These are phyloP conservation scores for Diplosphaera chodatii DNA, from an alignment of 139 green algal genomes.

Conservation along the genomic window DNA sequence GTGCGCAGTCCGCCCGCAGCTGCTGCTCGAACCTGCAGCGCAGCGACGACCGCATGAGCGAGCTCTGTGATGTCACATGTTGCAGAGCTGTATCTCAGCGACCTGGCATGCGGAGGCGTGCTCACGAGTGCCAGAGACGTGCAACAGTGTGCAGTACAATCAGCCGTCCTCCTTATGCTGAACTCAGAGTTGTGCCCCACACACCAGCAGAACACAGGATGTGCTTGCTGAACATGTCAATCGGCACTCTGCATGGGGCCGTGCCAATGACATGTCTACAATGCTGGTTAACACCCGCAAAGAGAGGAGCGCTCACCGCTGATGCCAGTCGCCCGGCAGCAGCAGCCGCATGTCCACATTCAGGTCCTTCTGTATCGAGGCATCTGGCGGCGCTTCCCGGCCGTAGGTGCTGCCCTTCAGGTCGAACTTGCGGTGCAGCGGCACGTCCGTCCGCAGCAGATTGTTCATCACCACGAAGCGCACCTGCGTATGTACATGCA, in stretches of 20 bases:
- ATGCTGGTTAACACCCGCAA: too few relatives aligned
- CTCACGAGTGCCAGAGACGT: too few relatives aligned
- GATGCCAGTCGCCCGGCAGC: slow-evolving; percentile 47
- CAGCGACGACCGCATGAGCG: background rate
- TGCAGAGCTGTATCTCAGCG: background rate
- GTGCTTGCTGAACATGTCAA: too few relatives aligned
- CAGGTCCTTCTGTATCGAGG: slow-evolving; percentile 80
- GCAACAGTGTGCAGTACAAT: too few relatives aligned
- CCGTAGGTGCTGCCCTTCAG: slow-evolving; percentile 86
- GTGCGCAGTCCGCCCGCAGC: slow-evolving; percentile 52
- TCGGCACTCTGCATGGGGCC: too few relatives aligned
- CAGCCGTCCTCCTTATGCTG: too few relatives aligned
- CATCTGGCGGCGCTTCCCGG: slow-evolving; percentile 24
- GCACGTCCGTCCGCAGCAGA: slow-evolving; percentile 80
- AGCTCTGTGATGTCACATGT: background rate
- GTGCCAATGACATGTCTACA: too few relatives aligned
- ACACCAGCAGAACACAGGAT: too few relatives aligned
- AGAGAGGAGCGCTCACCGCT: slow-evolving; percentile 17
- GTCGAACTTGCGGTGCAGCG: slow-evolving; percentile 86
- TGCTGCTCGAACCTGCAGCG: slow-evolving; percentile 37
- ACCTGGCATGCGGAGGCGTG: background rate
- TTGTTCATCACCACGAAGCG: slow-evolving; percentile 97
- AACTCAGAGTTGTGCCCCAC: too few relatives aligned
- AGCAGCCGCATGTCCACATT: slow-evolving; percentile 62
- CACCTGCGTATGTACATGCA: slow-evolving; percentile 53